Conservation (phyloP, 371 early-diverging fungal genomes). For the Umbelopsis sp. region DNA sequence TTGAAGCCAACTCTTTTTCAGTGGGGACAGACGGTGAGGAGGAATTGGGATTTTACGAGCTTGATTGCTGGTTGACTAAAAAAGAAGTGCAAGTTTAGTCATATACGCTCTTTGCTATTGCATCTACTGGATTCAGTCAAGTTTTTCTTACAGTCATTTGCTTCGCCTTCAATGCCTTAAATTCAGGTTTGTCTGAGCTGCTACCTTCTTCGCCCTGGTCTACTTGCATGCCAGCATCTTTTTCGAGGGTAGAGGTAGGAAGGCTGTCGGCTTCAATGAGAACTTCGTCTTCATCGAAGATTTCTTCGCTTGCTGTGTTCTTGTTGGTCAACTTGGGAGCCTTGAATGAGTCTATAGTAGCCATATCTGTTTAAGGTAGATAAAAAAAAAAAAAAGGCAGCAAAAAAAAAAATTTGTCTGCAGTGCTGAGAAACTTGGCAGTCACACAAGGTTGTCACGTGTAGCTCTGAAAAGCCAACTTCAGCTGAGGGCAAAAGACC, state of each 20-base stretch:
- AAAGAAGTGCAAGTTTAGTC: background rate
- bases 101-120: background rate
- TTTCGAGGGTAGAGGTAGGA: conserved; percentile 44
- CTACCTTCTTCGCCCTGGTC: conserved; percentile 26
- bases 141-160: conserved; percentile 33
- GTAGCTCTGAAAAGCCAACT: background rate
- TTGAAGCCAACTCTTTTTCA: conserved; percentile 97
- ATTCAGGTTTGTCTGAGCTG: conserved; percentile 33
- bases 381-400: conserved; percentile 24
- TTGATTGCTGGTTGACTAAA: conserved; percentile 52
- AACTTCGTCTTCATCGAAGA: conserved; percentile 61
- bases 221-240: conserved; percentile 59
- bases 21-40: conserved; percentile 87
- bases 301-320: conserved; percentile 42
- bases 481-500: background rate
- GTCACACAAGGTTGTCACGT: background rate
- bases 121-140: background rate
- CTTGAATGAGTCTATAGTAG: conserved; percentile 56
- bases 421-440: background rate
- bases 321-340: conserved; percentile 60
- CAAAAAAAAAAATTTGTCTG: conserved; percentile 21
- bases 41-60: conserved; percentile 90
- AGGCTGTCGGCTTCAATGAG: conserved; percentile 65
- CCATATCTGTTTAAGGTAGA: conserved; percentile 36
- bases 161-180: conserved; percentile 35